phyloP scores from a whole-genome alignment of 768 basidiomycete genomes.

The Suillus hirtellus region DNA sequence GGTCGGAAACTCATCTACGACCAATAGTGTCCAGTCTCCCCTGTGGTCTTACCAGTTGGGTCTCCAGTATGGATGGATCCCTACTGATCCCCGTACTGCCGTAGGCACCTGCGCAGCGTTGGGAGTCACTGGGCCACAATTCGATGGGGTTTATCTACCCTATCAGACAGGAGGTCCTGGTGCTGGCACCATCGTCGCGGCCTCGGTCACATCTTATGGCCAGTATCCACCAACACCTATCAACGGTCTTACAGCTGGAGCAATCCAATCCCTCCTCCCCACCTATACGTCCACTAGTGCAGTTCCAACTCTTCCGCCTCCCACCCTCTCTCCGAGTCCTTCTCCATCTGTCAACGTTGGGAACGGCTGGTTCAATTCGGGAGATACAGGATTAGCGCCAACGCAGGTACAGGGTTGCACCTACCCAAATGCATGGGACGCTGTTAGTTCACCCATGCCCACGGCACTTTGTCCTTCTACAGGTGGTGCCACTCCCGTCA shows the following conservation, averaged over 20 bases:
- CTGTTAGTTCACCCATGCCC: constrained; percentile 49
- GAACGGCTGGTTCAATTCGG: constrained; percentile 58
- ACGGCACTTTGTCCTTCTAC: constrained; percentile 40
- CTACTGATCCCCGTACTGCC: constrained; percentile 65
- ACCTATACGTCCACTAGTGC: constrained; percentile 66
- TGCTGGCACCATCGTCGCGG: constrained; percentile 47
- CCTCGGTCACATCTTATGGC: constrained; percentile 40
- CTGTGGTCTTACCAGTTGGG: constrained; percentile 74
- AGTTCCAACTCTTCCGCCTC: constrained; percentile 55
- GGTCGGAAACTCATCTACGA: constrained; percentile 57
- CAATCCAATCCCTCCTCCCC: constrained; percentile 44
- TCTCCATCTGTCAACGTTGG: constrained; percentile 43
- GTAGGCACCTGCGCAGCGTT: constrained; percentile 65
- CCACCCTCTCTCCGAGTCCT: constrained; percentile 47
- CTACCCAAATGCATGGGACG: constrained; percentile 68
- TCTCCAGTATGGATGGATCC: constrained; percentile 77
- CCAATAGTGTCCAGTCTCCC: constrained; percentile 50
- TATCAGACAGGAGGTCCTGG: constrained; percentile 72
- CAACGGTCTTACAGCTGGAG: constrained; percentile 41
- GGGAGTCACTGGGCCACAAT: constrained; percentile 43
- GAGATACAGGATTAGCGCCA: constrained; percentile 53
- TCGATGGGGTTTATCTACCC: constrained; percentile 54
- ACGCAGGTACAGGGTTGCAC: constrained; percentile 62
- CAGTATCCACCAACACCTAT: constrained; percentile 58
- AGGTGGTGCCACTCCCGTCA: not conserved